phyloP scores from a whole-genome alignment of 768 basidiomycete genomes.

The Russula lepida region DNA sequence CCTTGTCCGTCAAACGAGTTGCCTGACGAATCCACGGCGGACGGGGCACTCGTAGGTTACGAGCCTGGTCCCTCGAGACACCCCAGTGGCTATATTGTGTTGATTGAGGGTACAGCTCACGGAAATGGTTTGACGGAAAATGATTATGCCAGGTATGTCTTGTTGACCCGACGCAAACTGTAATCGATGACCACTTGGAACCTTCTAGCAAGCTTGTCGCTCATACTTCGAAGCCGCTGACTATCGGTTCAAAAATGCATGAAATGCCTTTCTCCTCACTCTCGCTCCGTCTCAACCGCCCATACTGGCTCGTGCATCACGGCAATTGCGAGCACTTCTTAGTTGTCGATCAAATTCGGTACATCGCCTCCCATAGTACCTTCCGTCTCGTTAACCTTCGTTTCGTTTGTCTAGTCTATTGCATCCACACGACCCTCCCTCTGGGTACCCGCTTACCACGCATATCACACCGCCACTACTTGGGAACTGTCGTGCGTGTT shows the following conservation, averaged over 20 bases:
- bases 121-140: slow-evolving; percentile 39
- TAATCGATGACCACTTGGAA: not conserved
- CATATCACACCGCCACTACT: slow-evolving; percentile 55
- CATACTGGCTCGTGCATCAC: slow-evolving; percentile 75
- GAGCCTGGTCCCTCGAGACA: slow-evolving; percentile 19
- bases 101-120: slow-evolving; percentile 53
- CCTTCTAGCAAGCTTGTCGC: slow-evolving; percentile 40
- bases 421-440: slow-evolving; percentile 48
- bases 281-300: slow-evolving; percentile 55
- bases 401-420: slow-evolving; percentile 43
- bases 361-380: slow-evolving; percentile 6
- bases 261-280: slow-evolving; percentile 48
- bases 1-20: slow-evolving; percentile 56
- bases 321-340: slow-evolving; percentile 80
- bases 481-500: slow-evolving; percentile 60
- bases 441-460: slow-evolving; percentile 58
- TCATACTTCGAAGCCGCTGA: slow-evolving; percentile 30
- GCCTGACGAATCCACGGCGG: slow-evolving; percentile 33
- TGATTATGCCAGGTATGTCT: slow-evolving; percentile 55
- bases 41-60: slow-evolving; percentile 31
- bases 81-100: slow-evolving; percentile 41
- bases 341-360: slow-evolving; percentile 68
- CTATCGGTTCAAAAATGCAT: slow-evolving; percentile 33
- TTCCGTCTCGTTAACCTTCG: not conserved
- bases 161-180: not conserved